phyloP scores from a whole-genome alignment of 768 basidiomycete genomes.

The Suillus spraguei region DNA sequence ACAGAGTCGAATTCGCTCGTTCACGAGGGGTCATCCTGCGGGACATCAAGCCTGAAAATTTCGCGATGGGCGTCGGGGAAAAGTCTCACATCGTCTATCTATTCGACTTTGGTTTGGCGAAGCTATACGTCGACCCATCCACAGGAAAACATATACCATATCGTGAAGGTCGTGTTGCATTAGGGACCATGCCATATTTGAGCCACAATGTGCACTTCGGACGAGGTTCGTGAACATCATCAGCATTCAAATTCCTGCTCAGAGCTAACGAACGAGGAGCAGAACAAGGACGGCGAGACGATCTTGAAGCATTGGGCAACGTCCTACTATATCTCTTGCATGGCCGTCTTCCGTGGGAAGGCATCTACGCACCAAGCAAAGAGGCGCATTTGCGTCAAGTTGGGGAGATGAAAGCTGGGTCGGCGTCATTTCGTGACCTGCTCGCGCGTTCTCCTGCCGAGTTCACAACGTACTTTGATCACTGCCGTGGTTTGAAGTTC shows the following conservation, averaged over 20 bases:
- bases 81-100: slow-evolving; percentile 16
- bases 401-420: slow-evolving; percentile 20
- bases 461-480: slow-evolving; percentile 18
- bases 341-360: slow-evolving; percentile 28
- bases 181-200: not conserved
- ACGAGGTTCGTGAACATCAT: slow-evolving; percentile 12
- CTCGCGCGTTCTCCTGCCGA: slow-evolving; percentile 9
- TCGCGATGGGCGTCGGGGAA: slow-evolving; percentile 18
- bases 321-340: slow-evolving; percentile 25
- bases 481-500: slow-evolving; percentile 21
- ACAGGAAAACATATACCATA: not conserved
- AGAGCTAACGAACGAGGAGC: not conserved
- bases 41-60: slow-evolving; percentile 28
- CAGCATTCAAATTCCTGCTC: not conserved
- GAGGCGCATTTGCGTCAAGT: slow-evolving; percentile 11
- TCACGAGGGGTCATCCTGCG: slow-evolving; percentile 20
- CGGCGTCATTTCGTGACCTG: slow-evolving; percentile 1
- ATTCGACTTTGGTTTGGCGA: slow-evolving; percentile 24
- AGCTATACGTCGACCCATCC: slow-evolving; percentile 13
- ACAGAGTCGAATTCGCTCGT: slow-evolving; percentile 19
- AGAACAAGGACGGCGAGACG: slow-evolving; percentile 27
- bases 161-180: not conserved
- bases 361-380: slow-evolving; percentile 12
- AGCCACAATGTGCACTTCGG: slow-evolving; percentile 19
- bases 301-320: slow-evolving; percentile 24